Evolutionary conservation across 1,284 basidiomycete genomes (phyloP), one percentile per base, ranked within the genome.

Genomic region (Laetiporus sulphureus): DNA sequence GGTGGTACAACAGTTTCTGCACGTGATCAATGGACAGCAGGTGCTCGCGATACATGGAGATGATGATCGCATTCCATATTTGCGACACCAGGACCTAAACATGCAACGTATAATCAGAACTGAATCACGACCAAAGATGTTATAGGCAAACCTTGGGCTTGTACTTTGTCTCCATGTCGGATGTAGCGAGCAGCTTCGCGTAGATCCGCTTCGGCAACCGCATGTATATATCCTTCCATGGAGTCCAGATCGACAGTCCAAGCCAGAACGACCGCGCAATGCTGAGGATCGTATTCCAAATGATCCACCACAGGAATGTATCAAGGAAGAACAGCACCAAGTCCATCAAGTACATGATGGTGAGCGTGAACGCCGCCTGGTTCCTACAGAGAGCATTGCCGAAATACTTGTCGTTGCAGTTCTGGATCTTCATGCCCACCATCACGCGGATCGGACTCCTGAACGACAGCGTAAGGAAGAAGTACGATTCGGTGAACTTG

Each of bases 31-130:
- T 95, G 37, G 91, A 95, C 30, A 96, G 69, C n/a, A 96, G 62
- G 62, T 96, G 93, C 63, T 96, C 93, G 57, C 93, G 84, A 65
- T 96, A 97, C 93, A 97, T 97, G n/a, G 92, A 96, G 52, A 97
- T 96, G 66, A 97, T 95, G 66, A 97, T 83, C 29, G 93, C 92
- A 61, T 97, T 97, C 93, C 93, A 96, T 46, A 96, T 91, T 66
- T 97, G 93, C 18, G 91, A 95, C 25, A 97, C 93, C 25, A 97
- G 73, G 24, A 97, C 92, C 87, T 89, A 50, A n/a, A n/a, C n/a
- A n/a, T n/a, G n/a, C n/a, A n/a, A n/a, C n/a, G n/a, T n/a, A n/a
- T n/a, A n/a, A n/a, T n/a, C n/a, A n/a, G n/a, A n/a, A n/a, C n/a
- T n/a, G n/a, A n/a, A n/a, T n/a, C n/a, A n/a, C n/a, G n/a, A n/a